Conservation (phyloP, 495 filamentous ascomycete genomes). For the Amniculicola lignicola region DNA sequence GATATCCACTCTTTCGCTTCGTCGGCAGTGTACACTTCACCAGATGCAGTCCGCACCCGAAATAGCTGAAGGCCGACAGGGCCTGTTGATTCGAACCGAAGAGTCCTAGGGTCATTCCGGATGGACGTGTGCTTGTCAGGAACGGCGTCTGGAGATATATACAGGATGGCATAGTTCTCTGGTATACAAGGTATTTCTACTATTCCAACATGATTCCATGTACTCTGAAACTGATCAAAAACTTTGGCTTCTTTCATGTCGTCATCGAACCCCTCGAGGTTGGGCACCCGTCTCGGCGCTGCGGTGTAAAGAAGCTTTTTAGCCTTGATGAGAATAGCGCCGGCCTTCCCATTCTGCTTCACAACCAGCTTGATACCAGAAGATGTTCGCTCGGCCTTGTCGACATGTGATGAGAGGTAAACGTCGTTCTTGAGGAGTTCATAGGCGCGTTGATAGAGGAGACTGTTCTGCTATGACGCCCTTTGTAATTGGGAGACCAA, state of each 20-base stretch:
- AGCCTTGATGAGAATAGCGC: slow-evolving; percentile 28
- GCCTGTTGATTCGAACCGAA: slow-evolving; percentile 8
- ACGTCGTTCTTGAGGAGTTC: slow-evolving; percentile 7
- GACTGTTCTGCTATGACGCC: slow-evolving; percentile 8
- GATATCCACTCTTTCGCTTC: slow-evolving; percentile 2
- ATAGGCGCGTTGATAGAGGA: slow-evolving; percentile 18
- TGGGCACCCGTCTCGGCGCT: too few species aligned
- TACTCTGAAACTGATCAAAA: too few species aligned
- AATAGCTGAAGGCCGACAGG: slow-evolving; percentile 1
- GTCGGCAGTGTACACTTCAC: background rate
- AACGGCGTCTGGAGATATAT: background rate
- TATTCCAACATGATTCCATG: slow-evolving; percentile 11
- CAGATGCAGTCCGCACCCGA: background rate
- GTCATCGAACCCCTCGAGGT: too few species aligned
- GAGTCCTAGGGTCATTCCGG: slow-evolving; percentile 2
- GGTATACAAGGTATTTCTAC: slow-evolving; percentile 14
- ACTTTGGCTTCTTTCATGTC: too few species aligned
- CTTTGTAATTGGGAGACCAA: slow-evolving; percentile 6
- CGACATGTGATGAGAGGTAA: slow-evolving; percentile 2
- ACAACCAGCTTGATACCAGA: slow-evolving; percentile 12
- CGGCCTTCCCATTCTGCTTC: background rate
- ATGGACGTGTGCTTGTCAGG: slow-evolving; percentile 9
- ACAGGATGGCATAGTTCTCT: slow-evolving; percentile 8
- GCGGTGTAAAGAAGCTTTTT: slow-evolving; percentile 13
- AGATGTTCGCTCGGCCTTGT: background rate